Conservation (phyloP, 1,139 yeast genomes). For the Chernovozyma sophiae-reginae region DNA sequence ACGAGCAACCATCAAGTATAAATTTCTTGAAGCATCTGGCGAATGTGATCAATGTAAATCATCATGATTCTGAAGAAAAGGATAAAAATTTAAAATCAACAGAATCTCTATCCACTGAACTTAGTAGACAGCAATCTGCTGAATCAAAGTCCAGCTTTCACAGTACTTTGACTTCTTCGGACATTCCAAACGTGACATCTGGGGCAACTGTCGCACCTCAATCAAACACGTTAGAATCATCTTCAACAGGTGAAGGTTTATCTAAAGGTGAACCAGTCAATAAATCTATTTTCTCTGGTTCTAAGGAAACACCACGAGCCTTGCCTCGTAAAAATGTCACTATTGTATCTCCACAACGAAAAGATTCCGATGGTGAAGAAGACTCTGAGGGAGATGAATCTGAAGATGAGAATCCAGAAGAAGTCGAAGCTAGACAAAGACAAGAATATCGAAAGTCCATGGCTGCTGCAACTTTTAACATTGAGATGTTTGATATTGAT, state of each 20-base stretch:
- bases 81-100: neutral
- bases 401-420: constrained; percentile 21
- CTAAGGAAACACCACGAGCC: neutral
- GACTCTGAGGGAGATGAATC: constrained; percentile 17
- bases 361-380: constrained; percentile 11
- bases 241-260: neutral
- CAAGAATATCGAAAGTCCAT: constrained; percentile 48
- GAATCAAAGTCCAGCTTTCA: constrained; percentile 9
- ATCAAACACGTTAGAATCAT: neutral
- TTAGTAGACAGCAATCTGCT: constrained; percentile 1
- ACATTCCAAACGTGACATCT: neutral
- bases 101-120: neutral
- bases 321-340: neutral
- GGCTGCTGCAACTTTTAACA: constrained; percentile 59
- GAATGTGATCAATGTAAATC: constrained; percentile 5
- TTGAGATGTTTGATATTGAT: constrained; percentile 72
- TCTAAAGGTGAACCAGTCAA: neutral
- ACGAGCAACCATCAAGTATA: constrained; percentile 1
- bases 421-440: constrained; percentile 37
- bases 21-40: constrained; percentile 7
- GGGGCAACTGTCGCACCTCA: neutral
- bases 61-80: neutral
- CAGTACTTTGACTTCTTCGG: constrained; percentile 2
- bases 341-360: constrained; percentile 5
- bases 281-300: neutral